Evolutionary conservation across 192 early-diverging fungal species (phyloP).

Genomic region (Funneliformis geosporum): DNA sequence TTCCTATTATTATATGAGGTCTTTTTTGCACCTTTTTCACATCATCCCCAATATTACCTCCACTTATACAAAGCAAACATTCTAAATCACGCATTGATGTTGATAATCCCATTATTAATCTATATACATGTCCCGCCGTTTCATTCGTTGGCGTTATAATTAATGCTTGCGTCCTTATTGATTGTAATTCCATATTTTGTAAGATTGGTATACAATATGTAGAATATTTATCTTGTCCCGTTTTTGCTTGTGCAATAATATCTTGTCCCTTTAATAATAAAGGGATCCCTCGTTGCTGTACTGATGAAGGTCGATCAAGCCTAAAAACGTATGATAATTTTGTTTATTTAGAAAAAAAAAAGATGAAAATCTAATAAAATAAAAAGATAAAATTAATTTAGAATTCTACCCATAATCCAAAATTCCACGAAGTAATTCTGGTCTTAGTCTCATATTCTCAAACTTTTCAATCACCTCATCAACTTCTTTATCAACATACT

Average conservation of each 20-base stretch:
- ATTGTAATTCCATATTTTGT: constrained; percentile 81
- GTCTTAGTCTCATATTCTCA: neutral
- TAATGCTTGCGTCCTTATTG: constrained; percentile 88
- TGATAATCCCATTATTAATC: constrained; percentile 90
- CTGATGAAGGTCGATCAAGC: constrained; percentile 96
- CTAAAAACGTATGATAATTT: constrained; percentile 41
- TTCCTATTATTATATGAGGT: constrained; percentile 94
- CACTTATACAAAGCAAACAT: constrained; percentile 97
- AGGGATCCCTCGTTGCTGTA: constrained; percentile 96
- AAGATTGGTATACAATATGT: constrained; percentile 99
- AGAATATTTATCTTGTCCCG: constrained; percentile 99
- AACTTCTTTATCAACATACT: neutral
- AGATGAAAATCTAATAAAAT: neutral
- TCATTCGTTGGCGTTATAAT: constrained; percentile 98
- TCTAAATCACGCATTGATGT: constrained; percentile 90
- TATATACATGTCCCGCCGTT: constrained; percentile 97
- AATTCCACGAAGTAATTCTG: neutral
- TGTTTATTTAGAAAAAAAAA: neutral
- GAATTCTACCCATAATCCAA: neutral
- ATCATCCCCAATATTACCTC: constrained; percentile 92
- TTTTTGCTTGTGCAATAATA: constrained; percentile 99
- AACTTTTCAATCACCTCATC: neutral
- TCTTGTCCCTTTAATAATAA: constrained; percentile 95
- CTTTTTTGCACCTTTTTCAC: constrained; percentile 77
- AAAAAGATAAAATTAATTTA: neutral